phyloP scores from a whole-genome alignment of 2,329 filamentous ascomycete species.

The Fusarium newnesense region DNA sequence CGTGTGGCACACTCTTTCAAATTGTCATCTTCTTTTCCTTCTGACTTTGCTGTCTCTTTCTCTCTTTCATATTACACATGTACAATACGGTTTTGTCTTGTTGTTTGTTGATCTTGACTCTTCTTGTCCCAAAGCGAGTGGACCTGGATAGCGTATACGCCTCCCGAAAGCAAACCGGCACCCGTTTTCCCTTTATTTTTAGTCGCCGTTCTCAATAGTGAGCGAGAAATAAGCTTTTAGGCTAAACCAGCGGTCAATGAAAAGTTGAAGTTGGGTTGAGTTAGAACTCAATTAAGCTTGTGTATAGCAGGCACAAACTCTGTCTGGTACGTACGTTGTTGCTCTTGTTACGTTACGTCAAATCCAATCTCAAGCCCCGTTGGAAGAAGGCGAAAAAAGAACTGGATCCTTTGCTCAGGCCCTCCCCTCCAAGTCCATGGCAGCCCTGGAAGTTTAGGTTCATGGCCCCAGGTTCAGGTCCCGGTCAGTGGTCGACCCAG shows the following conservation, averaged over 20 bases:
- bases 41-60: neutral
- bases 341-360: slow-evolving; percentile 12
- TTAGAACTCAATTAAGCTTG: neutral
- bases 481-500: neutral
- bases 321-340: slow-evolving; percentile 13
- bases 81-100: neutral
- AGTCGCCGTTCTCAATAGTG: slow-evolving; percentile 13
- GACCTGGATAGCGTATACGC: slow-evolving; percentile 28
- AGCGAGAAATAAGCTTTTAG: neutral
- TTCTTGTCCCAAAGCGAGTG: slow-evolving; percentile 1
- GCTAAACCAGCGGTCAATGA: slow-evolving; percentile 4
- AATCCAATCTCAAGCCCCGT: slow-evolving; percentile 12
- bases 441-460: neutral
- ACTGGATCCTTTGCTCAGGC: slow-evolving; percentile 6
- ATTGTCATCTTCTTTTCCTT: neutral
- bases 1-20: slow-evolving; percentile 14
- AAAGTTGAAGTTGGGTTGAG: neutral
- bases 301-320: neutral
- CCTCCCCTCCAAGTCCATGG: neutral
- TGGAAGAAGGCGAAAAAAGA: neutral
- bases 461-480: neutral
- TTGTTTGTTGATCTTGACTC: neutral
- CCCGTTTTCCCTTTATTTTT: slow-evolving; percentile 9
- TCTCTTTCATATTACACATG: neutral
- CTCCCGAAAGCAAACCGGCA: slow-evolving; percentile 31